Evolutionary conservation across 2,329 filamentous ascomycete species (phyloP).

Genomic region (Nemania diffusa): DNA sequence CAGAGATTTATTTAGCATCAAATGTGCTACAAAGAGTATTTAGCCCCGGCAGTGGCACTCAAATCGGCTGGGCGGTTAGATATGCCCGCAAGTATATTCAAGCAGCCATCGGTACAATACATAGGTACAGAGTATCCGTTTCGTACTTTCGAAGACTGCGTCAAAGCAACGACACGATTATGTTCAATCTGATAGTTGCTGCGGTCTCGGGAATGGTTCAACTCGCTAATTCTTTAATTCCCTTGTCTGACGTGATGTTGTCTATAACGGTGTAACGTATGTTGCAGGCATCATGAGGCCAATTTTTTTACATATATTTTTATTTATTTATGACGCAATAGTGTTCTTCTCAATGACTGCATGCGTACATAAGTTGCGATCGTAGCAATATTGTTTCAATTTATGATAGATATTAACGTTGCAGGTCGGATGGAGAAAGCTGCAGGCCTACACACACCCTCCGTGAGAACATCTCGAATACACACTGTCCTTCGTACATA

Average conservation of each 20-base stretch:
- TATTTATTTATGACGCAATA: not conserved
- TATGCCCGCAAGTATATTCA: not conserved
- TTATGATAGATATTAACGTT: not conserved
- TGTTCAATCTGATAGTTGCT: not conserved
- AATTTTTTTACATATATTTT: too few relatives aligned
- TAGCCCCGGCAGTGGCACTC: not conserved
- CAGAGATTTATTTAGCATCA: conserved; percentile 9
- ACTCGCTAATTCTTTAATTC: not conserved
- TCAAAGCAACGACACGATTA: not conserved
- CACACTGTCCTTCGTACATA: not conserved
- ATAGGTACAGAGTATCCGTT: not conserved
- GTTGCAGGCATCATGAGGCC: not conserved
- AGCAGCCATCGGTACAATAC: not conserved
- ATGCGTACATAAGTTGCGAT: not conserved
- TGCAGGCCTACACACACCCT: not conserved
- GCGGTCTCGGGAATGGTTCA: not conserved
- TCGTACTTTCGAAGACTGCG: not conserved
- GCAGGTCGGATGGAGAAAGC: too few relatives aligned
- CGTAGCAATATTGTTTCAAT: not conserved
- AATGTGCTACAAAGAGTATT: conserved; percentile 8
- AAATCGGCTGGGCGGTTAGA: conserved; percentile 7
- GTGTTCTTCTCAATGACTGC: not conserved
- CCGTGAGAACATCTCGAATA: not conserved
- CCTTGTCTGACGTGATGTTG: conserved; percentile 14
- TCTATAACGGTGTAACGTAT: not conserved